phyloP scores from a whole-genome alignment of 2,329 filamentous ascomycete genomes.

The Xylaria hypoxylon region DNA sequence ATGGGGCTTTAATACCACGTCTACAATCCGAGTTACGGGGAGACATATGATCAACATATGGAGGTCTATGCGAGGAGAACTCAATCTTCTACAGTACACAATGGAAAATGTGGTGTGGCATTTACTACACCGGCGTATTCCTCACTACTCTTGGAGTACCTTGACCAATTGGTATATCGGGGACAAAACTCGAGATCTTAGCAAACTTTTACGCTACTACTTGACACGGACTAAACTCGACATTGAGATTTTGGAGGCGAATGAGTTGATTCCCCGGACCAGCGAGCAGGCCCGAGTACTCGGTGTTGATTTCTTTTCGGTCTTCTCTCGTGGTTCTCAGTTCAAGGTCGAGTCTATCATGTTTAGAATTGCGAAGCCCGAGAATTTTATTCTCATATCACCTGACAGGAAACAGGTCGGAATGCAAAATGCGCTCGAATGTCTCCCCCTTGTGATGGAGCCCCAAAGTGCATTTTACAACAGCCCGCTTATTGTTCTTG shows the following conservation, averaged over 20 bases:
- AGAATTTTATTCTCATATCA: slow-evolving; percentile 91
- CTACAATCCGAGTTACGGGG: slow-evolving; percentile 90
- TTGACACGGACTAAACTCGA: slow-evolving; percentile 80
- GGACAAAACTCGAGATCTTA: slow-evolving; percentile 73
- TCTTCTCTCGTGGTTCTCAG: slow-evolving; percentile 93
- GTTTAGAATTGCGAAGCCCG: slow-evolving; percentile 97
- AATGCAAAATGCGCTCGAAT: slow-evolving; percentile 92
- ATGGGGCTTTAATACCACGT: slow-evolving; percentile 96
- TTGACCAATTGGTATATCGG: slow-evolving; percentile 86
- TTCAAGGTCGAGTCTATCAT: slow-evolving; percentile 99
- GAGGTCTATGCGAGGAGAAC: slow-evolving; percentile 92
- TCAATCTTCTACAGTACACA: slow-evolving; percentile 92
- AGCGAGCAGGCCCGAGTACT: slow-evolving; percentile 94
- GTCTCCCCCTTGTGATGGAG: slow-evolving; percentile 95
- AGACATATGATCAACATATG: slow-evolving; percentile 97
- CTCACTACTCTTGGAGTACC: slow-evolving; percentile 83
- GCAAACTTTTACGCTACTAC: slow-evolving; percentile 83
- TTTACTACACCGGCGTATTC: slow-evolving; percentile 85
- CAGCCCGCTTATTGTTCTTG: slow-evolving; percentile 88
- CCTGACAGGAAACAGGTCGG: slow-evolving; percentile 93
- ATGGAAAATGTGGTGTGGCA: slow-evolving; percentile 97
- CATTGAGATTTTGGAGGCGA: slow-evolving; percentile 89
- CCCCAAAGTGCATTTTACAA: slow-evolving; percentile 94
- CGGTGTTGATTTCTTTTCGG: slow-evolving; percentile 96
- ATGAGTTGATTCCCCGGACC: slow-evolving; percentile 87